Percentiles rank a stretch among this genome's conserved stretches.
Evolutionary conservation across 2,329 filamentous ascomycete species (phyloP).

Genomic region (Coleophoma crateriformis): DNA sequence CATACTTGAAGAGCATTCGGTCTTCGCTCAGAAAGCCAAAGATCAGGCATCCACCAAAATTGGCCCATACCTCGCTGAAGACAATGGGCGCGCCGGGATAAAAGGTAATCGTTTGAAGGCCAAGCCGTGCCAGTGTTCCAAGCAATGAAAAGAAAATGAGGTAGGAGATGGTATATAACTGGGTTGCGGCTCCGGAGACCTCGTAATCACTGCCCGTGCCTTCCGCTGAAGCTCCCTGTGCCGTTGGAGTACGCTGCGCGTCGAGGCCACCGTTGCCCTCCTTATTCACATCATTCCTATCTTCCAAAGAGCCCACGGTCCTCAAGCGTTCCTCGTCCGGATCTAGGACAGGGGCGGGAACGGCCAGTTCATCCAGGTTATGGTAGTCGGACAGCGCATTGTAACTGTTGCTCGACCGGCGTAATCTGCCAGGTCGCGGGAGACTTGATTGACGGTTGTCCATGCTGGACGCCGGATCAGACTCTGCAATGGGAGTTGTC

Average conservation of each 20-base stretch:
- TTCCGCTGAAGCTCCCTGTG: slow-evolving; percentile 2
- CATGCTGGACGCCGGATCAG: no score
- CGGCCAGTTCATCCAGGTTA: slow-evolving; percentile 37
- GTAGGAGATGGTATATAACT: slow-evolving; percentile 71
- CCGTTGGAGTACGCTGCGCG: not conserved
- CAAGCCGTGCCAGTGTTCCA: slow-evolving; percentile 78
- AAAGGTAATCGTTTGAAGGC: slow-evolving; percentile 70
- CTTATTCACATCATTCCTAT: slow-evolving; percentile 15
- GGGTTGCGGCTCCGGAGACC: slow-evolving; percentile 46
- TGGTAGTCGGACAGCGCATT: slow-evolving; percentile 26
- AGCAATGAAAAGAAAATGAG: slow-evolving; percentile 80
- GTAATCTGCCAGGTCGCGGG: no score
- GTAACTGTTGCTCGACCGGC: slow-evolving; percentile 3
- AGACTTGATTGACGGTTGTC: no score
- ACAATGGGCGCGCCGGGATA: slow-evolving; percentile 73
- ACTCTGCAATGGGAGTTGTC: no score
- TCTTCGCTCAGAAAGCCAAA: slow-evolving; percentile 87
- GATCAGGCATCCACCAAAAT: slow-evolving; percentile 73
- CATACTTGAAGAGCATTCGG: slow-evolving; percentile 64
- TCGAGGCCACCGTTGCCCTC: slow-evolving; percentile 4
- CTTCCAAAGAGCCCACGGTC: slow-evolving; percentile 34
- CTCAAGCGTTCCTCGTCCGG: slow-evolving; percentile 30
- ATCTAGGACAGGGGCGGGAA: slow-evolving; percentile 38
- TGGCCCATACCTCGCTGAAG: slow-evolving; percentile 79
- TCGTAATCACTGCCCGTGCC: slow-evolving; percentile 6